Evolutionary conservation across 2,329 filamentous ascomycete genomes (phyloP).

Genomic region (Sphaerulina vaccinii): DNA sequence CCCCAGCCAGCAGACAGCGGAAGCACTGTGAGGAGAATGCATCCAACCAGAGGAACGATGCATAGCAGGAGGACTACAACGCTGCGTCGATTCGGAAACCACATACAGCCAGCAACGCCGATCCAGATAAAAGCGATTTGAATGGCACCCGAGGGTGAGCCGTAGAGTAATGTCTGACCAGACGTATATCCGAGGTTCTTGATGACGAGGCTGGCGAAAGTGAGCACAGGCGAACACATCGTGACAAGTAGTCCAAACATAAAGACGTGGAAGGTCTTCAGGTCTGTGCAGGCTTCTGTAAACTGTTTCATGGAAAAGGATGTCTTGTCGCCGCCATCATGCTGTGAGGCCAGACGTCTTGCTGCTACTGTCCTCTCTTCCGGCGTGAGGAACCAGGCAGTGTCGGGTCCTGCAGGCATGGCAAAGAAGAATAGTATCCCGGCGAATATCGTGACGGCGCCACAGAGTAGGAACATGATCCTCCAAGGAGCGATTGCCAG

Average conservation of each 20-base stretch:
- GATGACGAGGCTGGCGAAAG: slow-evolving; percentile 53
- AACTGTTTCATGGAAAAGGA: slow-evolving; percentile 48
- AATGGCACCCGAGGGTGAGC: slow-evolving; percentile 50
- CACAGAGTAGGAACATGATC: slow-evolving; percentile 51
- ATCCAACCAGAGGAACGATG: slow-evolving; percentile 47
- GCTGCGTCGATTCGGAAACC: slow-evolving; percentile 44
- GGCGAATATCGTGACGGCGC: slow-evolving; percentile 46
- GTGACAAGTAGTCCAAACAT: slow-evolving; percentile 50
- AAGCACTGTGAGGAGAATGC: slow-evolving; percentile 46
- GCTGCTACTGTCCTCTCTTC: slow-evolving; percentile 47
- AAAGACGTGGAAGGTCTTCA: slow-evolving; percentile 49
- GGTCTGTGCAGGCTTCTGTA: slow-evolving; percentile 46
- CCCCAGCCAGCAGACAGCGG: slow-evolving; percentile 46
- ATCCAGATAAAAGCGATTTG: slow-evolving; percentile 51
- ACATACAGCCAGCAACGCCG: slow-evolving; percentile 41
- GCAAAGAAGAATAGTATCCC: slow-evolving; percentile 49
- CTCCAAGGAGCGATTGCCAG: slow-evolving; percentile 48
- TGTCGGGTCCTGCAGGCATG: slow-evolving; percentile 49
- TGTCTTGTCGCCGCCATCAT: slow-evolving; percentile 46
- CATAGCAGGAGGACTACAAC: slow-evolving; percentile 43
- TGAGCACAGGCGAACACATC: slow-evolving; percentile 49
- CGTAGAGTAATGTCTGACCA: slow-evolving; percentile 50
- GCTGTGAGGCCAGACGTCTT: slow-evolving; percentile 39
- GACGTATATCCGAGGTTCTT: slow-evolving; percentile 47
- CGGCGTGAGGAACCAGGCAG: slow-evolving; percentile 51